Evolutionary conservation across 1,284 basidiomycete genomes (phyloP), one percentile per base, ranked within the genome.

Genomic region (Caloboletus firmus): DNA sequence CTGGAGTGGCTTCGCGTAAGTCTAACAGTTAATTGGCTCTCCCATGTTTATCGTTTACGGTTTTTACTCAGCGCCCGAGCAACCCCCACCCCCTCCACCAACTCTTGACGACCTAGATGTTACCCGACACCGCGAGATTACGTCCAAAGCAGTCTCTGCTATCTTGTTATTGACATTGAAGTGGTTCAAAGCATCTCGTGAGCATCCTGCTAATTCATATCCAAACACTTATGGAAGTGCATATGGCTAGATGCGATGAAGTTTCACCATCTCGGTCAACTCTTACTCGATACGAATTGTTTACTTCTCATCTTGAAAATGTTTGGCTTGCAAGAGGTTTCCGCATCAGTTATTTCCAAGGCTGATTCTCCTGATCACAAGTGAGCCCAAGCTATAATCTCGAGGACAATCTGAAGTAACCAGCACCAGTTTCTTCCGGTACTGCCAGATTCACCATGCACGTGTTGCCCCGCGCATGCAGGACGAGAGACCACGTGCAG

Each of bases 131-230:
- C 90, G 97, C 36, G 97, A 99, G 72, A 97, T 99, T 63, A 96
- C 93, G 0, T 94, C 93, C 7, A 99, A 99, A 73, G 95, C 94
- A 0, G 92, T 98, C 8, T 98, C 95, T 18, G 95, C 95, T 1
- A 97, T 99, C 59, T 72, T 99, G 17, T 76, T 99, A 2, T 74
- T 98, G 37, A 84, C 90, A 4, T 73, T 99, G 59, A 98, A 98
- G 69, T 99, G 97, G 97, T 98, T 98, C 81, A 99, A 98, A 73
- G 91, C 91, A 32, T 97, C 94, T 48, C 95, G 94, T 95, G 61
- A 71, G 89, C 80, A 26, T 28, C 42, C 40, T 44, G 17, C 13
- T 35, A 9, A 43, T 26, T 34, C 41, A 41, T 49, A 36, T 22
- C n/a, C 26, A 52, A 46, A 28, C 40, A 13, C 17, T 36, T 40